Percentiles rank a stretch among this genome's conserved stretches.
phyloP scores from a whole-genome alignment of 31 red algal species.

The Odonthalia washingtoniensis region DNA sequence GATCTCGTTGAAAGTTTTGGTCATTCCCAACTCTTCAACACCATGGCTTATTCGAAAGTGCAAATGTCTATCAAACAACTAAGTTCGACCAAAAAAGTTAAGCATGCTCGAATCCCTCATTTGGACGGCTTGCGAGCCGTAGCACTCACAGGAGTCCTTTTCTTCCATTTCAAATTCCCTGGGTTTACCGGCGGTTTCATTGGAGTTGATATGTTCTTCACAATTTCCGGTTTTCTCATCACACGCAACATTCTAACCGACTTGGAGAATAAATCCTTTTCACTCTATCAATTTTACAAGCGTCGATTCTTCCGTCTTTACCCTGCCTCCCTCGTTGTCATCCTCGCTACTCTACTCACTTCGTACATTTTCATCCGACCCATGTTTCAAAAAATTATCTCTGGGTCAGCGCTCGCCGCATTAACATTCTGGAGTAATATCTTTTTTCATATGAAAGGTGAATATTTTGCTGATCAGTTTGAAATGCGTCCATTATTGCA shows the following conservation, averaged over 20 bases:
- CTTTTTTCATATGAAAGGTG: conserved; percentile 29
- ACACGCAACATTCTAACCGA: conserved; percentile 39
- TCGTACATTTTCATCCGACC: neutral
- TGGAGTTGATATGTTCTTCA: conserved; percentile 73
- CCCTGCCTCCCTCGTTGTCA: conserved; percentile 18
- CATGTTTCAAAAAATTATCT: neutral
- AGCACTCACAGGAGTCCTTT: conserved; percentile 53
- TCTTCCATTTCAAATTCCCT: conserved; percentile 56
- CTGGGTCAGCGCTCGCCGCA: neutral
- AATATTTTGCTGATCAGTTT: conserved; percentile 40
- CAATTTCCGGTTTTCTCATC: conserved; percentile 59
- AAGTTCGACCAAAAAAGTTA: too few relatives aligned
- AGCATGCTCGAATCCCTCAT: conserved; percentile 7
- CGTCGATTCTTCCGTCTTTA: conserved; percentile 52
- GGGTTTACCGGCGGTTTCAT: conserved; percentile 40
- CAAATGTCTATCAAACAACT: too few relatives aligned
- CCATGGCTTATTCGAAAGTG: too few relatives aligned
- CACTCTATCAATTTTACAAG: conserved; percentile 39
- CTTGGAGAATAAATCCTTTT: neutral
- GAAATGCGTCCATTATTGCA: conserved; percentile 59
- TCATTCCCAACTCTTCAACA: too few relatives aligned
- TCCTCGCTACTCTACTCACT: neutral
- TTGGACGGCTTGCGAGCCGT: conserved; percentile 64
- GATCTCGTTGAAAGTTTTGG: too few relatives aligned
- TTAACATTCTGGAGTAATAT: conserved; percentile 41